Conservation (phyloP, 2,329 filamentous ascomycete species). For the Seiridium unicorne region DNA sequence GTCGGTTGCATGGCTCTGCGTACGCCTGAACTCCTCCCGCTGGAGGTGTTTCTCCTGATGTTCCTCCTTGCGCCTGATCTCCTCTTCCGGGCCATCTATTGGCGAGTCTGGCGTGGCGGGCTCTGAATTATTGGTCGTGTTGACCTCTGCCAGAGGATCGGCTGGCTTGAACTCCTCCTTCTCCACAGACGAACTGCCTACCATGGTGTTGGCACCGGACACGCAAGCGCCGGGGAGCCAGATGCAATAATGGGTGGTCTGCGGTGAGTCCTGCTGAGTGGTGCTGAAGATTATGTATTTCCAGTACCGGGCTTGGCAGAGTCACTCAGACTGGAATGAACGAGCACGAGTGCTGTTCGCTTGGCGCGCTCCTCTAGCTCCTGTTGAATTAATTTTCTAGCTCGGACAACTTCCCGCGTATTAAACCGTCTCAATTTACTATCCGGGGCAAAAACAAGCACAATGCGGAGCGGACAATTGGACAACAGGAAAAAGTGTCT, state of each 20-base stretch:
- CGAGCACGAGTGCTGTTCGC: no score
- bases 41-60: conserved; percentile 22
- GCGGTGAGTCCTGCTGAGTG: background rate
- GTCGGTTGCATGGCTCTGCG: conserved; percentile 53
- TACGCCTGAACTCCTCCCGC: conserved; percentile 35
- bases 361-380: no score
- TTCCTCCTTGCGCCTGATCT: conserved; percentile 24
- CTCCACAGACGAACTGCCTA: conserved; percentile 18
- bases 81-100: conserved; percentile 23
- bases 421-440: no score
- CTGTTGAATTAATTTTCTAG: no score
- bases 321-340: no score
- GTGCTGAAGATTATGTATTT: background rate
- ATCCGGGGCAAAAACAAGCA: no score
- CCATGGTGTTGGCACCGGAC: conserved; percentile 16
- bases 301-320: background rate
- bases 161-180: conserved; percentile 24
- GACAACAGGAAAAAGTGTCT: no score
- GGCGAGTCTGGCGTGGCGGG: conserved; percentile 13
- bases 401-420: no score
- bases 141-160: conserved; percentile 19
- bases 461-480: no score
- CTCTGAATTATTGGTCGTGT: conserved; percentile 18
- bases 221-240: background rate
- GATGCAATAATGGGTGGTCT: background rate